Base-by-base conservation (phyloP, 1,139 yeast genomes). In the Spathaspora sp. region DNA sequence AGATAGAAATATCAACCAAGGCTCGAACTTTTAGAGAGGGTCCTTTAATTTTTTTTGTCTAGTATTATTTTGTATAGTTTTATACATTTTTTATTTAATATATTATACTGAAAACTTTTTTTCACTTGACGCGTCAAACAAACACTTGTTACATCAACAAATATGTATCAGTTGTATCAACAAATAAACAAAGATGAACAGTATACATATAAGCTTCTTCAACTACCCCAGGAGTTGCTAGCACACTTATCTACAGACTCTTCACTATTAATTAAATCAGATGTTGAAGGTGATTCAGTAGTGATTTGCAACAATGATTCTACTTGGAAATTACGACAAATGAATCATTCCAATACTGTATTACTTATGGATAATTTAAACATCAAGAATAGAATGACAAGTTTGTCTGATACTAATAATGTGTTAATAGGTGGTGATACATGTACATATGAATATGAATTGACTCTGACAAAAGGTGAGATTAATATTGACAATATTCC, bases 321-420 rank as follows among this genome's bases (percentile, higher is more conserved):
- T 46, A 86, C 96, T 0, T 89, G 81, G 78, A 72, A 72, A 46
- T 59, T 90, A 17, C 75, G 91, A 42, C 91, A 86, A 56, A 84
- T 88, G 73, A 88, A 89, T 60, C 97, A 91, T 63, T 87, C 97
- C 8, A 90, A 91, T 61, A 79, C 95, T 1, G 83, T 87, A 10
- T 63, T 89, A 55, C 55, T 90, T 29, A 64, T 82, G 61, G 67
- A 72, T 29, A 65, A 70, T 43, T 51, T 59, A 56, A 54, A 55
- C n/a, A 46, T 56, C 31, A 61, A 59, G 44, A 41, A 43, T 16
- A 43, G 45, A 8, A 49, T 45, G 15, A 53, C 51, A 15, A 34
- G 40, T 2, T 41, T 50, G 7, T 37, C 46, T 4, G 48, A 41
- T 27, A 37, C 46, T 37, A 31, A 17, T 13, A 50, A 54, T 44